These are phyloP conservation scores for Thalassiosira livingstoniorum DNA, from an alignment of 352 stramenopile species.

Conservation along the genomic window DNA sequence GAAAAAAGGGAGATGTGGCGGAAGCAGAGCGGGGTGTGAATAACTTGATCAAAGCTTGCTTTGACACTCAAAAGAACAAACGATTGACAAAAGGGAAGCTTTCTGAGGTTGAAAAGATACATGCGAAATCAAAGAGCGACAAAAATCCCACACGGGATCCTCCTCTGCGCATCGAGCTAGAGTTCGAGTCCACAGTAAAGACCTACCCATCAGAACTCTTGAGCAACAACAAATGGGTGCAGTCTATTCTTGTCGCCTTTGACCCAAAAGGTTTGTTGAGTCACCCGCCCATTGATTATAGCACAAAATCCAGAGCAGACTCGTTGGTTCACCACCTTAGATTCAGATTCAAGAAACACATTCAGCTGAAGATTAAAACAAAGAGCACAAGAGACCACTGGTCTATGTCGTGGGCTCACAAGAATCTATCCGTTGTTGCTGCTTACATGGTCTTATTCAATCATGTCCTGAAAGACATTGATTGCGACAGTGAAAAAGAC, in stretches of 20 bases:
- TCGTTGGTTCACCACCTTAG: conserved; percentile 23
- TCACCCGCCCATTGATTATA: background rate
- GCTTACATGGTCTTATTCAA: conserved; percentile 45
- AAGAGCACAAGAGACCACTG: conserved; percentile 4
- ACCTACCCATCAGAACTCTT: background rate
- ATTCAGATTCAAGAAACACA: conserved; percentile 1
- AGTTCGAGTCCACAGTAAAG: background rate
- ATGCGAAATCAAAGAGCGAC: too few species aligned
- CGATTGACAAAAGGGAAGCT: too few species aligned
- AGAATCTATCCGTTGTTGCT: conserved; percentile 43
- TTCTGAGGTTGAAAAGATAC: too few species aligned
- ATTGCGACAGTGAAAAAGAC: conserved; percentile 18
- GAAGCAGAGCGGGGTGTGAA: background rate
- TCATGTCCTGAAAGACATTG: conserved; percentile 42
- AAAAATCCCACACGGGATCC: too few species aligned
- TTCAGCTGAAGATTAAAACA: conserved; percentile 9
- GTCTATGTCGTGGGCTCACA: conserved; percentile 15
- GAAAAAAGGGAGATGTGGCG: conserved; percentile 3
- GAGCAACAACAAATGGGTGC: background rate
- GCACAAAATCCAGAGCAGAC: conserved; percentile 36
- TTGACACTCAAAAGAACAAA: background rate
- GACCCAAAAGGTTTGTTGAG: background rate
- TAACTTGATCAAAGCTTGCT: background rate
- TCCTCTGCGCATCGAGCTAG: too few species aligned
- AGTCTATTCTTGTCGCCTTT: background rate